phyloP scores from a whole-genome alignment of 2,329 filamentous ascomycete species.

The Seiridium unicorne region DNA sequence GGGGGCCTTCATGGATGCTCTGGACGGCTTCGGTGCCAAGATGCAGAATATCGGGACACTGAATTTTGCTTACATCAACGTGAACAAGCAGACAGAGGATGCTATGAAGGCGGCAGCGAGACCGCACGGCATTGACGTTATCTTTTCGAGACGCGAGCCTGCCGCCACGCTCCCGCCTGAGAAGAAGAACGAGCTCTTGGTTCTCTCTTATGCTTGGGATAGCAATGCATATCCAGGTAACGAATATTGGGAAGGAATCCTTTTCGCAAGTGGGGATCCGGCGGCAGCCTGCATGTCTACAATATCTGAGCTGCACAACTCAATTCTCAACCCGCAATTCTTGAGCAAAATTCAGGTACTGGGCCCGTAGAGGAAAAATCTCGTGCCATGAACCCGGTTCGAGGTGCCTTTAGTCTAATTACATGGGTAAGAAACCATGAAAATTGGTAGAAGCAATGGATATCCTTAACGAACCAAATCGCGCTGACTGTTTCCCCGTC shows the following conservation, averaged over 20 bases:
- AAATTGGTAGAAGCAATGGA: no score
- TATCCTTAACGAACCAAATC: not conserved
- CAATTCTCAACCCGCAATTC: conserved; percentile 24
- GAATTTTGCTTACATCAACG: conserved; percentile 22
- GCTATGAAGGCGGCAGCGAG: not conserved
- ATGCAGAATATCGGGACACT: conserved; percentile 20
- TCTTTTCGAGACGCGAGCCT: conserved; percentile 22
- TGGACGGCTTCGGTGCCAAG: conserved; percentile 10
- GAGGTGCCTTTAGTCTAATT: no score
- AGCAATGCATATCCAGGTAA: conserved; percentile 31
- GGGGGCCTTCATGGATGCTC: conserved; percentile 15
- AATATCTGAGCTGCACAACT: conserved; percentile 30
- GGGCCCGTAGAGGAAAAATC: not conserved
- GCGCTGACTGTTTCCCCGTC: not conserved
- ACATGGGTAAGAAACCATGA: no score
- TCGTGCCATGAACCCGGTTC: no score
- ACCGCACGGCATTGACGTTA: conserved; percentile 13
- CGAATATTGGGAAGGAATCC: conserved; percentile 25
- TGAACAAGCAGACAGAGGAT: not conserved
- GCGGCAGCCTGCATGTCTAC: conserved; percentile 32
- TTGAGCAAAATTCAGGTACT: conserved; percentile 19
- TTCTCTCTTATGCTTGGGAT: conserved; percentile 31
- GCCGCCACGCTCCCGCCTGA: conserved; percentile 18
- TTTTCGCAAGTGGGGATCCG: conserved; percentile 26
- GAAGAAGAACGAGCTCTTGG: conserved; percentile 20